phyloP scores from a whole-genome alignment of 1,284 basidiomycete species.

The Afroboletus lepidellus region DNA sequence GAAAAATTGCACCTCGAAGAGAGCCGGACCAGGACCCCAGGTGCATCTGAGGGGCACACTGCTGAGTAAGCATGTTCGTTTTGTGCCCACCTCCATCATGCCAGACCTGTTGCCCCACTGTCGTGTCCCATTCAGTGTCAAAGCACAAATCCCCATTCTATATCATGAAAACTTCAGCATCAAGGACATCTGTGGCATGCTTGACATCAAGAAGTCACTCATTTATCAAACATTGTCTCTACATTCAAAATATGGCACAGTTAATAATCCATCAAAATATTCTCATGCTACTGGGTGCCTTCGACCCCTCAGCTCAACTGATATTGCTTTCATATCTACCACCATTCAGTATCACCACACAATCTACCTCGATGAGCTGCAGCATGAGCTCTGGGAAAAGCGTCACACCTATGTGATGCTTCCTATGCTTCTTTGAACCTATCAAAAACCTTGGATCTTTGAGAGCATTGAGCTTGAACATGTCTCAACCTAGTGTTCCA shows the following conservation, averaged over 20 bases:
- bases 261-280: not conserved
- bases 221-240: not conserved
- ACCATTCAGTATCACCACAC: no score
- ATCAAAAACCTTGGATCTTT: no score
- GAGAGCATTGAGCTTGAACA: no score
- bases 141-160: not conserved
- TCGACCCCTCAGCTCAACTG: not conserved
- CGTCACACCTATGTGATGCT: no score
- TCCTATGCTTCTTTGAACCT: no score
- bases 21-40: not conserved
- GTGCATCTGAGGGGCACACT: not conserved
- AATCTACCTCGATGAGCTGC: no score
- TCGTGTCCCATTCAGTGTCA: not conserved
- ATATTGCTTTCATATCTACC: not conserved
- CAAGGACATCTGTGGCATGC: not conserved
- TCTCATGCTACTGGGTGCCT: not conserved
- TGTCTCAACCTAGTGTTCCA: no score
- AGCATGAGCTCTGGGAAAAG: no score
- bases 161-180: not conserved
- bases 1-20: not conserved
- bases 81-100: not conserved
- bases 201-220: not conserved
- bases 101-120: not conserved
- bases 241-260: not conserved
- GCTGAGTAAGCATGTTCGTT: not conserved